phyloP scores from a whole-genome alignment of 192 early-diverging fungal genomes.

The Umbelopsis isabellina region DNA sequence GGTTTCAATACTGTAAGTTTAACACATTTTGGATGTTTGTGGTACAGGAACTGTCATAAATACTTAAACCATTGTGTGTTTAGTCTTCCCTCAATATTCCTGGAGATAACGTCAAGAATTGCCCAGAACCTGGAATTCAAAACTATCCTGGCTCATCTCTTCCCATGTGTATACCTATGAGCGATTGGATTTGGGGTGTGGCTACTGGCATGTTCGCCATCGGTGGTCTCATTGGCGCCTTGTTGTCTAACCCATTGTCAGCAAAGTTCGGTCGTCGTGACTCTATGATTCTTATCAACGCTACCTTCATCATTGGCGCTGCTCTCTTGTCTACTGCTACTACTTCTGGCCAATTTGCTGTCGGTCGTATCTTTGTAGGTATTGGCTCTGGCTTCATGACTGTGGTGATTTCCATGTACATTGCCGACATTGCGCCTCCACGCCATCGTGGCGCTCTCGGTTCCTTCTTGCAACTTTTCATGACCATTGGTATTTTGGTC shows the following conservation, averaged over 20 bases:
- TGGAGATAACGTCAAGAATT: conserved; percentile 56
- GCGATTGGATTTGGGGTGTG: conserved; percentile 53
- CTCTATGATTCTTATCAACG: conserved; percentile 51
- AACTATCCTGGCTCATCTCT: conserved; percentile 33
- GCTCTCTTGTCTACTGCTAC: conserved; percentile 39
- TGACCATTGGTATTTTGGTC: conserved; percentile 58
- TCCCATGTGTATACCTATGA: conserved; percentile 39
- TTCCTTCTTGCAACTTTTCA: conserved; percentile 55
- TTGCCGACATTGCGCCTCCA: conserved; percentile 55
- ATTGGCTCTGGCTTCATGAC: conserved; percentile 62
- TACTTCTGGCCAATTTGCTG: conserved; percentile 29
- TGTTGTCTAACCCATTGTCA: conserved; percentile 62
- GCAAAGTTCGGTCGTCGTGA: conserved; percentile 64
- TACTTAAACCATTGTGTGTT: neutral
- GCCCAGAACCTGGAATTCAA: conserved; percentile 37
- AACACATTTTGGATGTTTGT: neutral
- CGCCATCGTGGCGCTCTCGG: conserved; percentile 49
- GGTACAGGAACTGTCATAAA: neutral
- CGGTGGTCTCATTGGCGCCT: conserved; percentile 69
- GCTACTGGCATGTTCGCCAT: conserved; percentile 60
- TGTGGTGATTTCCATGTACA: conserved; percentile 58
- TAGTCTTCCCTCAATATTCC: conserved; percentile 54
- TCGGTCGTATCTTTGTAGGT: conserved; percentile 54
- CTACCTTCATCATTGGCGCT: conserved; percentile 48
- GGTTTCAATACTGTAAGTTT: conserved; percentile 35